These are phyloP conservation scores for Pythium monospermum DNA, from an alignment of 352 stramenopile genomes.

Conservation along the genomic window DNA sequence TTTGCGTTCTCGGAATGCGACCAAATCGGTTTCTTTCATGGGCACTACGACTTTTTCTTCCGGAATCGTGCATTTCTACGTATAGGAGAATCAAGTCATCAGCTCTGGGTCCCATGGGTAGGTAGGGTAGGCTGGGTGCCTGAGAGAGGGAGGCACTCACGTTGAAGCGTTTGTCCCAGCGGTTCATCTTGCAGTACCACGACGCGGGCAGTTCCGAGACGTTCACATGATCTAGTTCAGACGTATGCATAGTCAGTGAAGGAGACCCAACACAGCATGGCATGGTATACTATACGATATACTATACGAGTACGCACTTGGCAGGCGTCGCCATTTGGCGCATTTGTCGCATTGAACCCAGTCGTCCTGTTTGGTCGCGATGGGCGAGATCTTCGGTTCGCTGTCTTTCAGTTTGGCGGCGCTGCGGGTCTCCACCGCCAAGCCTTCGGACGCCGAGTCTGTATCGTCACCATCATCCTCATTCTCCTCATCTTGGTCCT, in stretches of 20 bases:
- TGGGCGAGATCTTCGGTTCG: slow-evolving; percentile 37
- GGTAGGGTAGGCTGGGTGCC: not conserved
- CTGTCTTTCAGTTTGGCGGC: slow-evolving; percentile 45
- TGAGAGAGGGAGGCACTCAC: slow-evolving; percentile 22
- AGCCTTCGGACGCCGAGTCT: too few species aligned
- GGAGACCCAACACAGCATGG: not conserved
- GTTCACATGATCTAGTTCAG: slow-evolving; percentile 59
- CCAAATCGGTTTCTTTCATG: slow-evolving; percentile 61
- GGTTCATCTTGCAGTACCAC: slow-evolving; percentile 88
- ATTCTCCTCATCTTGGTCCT: slow-evolving; percentile 22
- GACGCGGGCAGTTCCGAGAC: slow-evolving; percentile 62
- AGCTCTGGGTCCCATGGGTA: not conserved
- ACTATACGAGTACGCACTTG: slow-evolving; percentile 36
- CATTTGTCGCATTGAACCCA: slow-evolving; percentile 87
- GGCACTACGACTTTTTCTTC: slow-evolving; percentile 67
- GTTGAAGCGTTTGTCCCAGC: slow-evolving; percentile 76
- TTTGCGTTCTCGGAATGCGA: slow-evolving; percentile 57
- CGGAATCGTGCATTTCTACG: slow-evolving; percentile 64
- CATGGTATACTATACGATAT: slow-evolving; percentile 1
- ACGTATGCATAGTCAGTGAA: not conserved
- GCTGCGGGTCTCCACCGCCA: slow-evolving; percentile 56
- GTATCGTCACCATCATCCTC: slow-evolving; percentile 23
- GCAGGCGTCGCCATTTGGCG: slow-evolving; percentile 75
- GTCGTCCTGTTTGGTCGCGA: slow-evolving; percentile 74
- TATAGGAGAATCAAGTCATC: not conserved